phyloP scores from a whole-genome alignment of 2,329 filamentous ascomycete genomes.

The Meredithiella fracta region DNA sequence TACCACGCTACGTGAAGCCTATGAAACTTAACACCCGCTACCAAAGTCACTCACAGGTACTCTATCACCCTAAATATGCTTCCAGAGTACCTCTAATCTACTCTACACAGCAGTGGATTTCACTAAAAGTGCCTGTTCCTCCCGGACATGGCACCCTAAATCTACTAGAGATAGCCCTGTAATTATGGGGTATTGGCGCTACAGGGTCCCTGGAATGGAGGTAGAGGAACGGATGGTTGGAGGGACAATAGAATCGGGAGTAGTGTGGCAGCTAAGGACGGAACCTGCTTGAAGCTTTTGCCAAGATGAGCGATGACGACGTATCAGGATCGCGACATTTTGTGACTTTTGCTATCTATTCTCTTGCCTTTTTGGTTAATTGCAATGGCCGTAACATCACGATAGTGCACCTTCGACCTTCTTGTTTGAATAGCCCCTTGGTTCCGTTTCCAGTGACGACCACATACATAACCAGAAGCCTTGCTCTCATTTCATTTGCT shows the following conservation, averaged over 20 bases:
- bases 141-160: background rate
- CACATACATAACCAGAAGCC: background rate
- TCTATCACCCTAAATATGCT: background rate
- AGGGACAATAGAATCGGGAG: too few relatives aligned
- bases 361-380: too few relatives aligned
- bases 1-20: background rate
- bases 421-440: slow-evolving; percentile 4
- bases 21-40: too few relatives aligned
- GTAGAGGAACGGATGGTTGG: too few relatives aligned
- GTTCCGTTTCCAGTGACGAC: background rate
- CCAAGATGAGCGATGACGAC: too few relatives aligned
- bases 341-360: too few relatives aligned
- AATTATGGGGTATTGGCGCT: background rate
- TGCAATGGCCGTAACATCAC: too few relatives aligned
- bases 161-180: background rate
- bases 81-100: background rate
- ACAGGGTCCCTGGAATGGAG: too few relatives aligned
- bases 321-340: too few relatives aligned
- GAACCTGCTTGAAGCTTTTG: too few relatives aligned
- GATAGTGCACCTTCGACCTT: background rate
- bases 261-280: too few relatives aligned
- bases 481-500: slow-evolving; percentile 11
- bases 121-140: slow-evolving; percentile 4
- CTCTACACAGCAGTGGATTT: background rate
- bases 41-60: background rate